phyloP scores from a whole-genome alignment of 768 basidiomycete genomes.

The Gloeophyllum trabeum region DNA sequence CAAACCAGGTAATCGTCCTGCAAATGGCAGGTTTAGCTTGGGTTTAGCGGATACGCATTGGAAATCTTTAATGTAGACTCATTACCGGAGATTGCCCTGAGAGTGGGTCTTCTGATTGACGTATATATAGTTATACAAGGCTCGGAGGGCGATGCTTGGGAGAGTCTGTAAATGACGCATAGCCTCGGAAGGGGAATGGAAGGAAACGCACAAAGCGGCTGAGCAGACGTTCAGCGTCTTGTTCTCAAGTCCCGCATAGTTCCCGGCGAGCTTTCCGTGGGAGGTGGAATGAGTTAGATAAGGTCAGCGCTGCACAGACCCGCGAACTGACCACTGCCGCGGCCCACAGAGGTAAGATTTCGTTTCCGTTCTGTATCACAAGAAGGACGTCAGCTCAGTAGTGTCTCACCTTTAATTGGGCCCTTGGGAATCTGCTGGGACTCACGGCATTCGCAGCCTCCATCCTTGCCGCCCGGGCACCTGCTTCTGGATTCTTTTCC shows the following conservation, averaged over 20 bases:
- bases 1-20: neutral
- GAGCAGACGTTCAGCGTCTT: neutral
- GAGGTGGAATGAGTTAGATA: neutral
- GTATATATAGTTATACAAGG: neutral
- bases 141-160: neutral
- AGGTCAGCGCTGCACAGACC: neutral
- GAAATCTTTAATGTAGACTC: neutral
- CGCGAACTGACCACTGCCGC: neutral
- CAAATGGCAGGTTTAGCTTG: neutral
- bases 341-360: slow-evolving; percentile 1
- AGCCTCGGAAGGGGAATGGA: neutral
- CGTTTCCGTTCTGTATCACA: neutral
- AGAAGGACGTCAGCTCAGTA: neutral
- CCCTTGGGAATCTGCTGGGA: neutral
- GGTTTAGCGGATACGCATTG: neutral
- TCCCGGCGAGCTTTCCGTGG: neutral
- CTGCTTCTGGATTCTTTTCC: neutral
- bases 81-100: neutral
- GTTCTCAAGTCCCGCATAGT: neutral
- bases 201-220: neutral
- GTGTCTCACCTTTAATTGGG: neutral
- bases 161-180: neutral
- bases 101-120: neutral
- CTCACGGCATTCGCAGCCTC: neutral
- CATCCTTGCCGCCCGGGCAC: neutral